Conservation (phyloP, 257 asterid genomes). For the Forsythia suspensa region DNA sequence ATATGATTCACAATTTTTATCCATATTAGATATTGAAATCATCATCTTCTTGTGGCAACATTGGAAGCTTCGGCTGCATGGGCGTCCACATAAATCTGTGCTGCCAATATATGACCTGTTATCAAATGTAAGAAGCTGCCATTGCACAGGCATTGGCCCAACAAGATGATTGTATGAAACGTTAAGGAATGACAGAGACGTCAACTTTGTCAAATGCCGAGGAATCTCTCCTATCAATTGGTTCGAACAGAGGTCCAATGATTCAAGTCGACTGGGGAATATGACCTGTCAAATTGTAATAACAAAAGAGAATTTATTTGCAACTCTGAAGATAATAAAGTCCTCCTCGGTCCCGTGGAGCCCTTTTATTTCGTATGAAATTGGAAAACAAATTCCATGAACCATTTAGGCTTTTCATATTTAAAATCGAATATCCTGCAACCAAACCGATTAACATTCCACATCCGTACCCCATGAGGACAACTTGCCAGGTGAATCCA, state of each 20-base stretch:
- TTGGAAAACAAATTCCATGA: neutral
- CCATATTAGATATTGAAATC: neutral
- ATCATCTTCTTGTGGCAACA: neutral
- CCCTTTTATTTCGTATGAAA: neutral
- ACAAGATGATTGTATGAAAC: conserved; percentile 32
- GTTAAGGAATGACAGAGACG: conserved; percentile 24
- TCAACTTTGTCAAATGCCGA: conserved; percentile 10
- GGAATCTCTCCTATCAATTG: conserved; percentile 37
- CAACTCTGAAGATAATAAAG: too few relatives aligned
- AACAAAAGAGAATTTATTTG: too few relatives aligned
- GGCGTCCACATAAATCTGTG: conserved; percentile 30
- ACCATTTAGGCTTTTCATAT: conserved; percentile 26
- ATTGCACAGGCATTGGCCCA: conserved; percentile 26
- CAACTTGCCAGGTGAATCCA: conserved; percentile 31
- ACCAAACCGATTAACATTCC: conserved; percentile 25
- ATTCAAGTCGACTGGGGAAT: conserved; percentile 29
- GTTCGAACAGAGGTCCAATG: conserved; percentile 35
- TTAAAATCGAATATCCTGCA: conserved; percentile 19
- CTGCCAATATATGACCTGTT: conserved; percentile 26
- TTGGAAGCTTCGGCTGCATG: neutral
- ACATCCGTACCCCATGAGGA: conserved; percentile 27
- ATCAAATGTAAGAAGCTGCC: conserved; percentile 32
- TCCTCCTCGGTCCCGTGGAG: too few relatives aligned
- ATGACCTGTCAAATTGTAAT: conserved; percentile 1
- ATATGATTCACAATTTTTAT: too few relatives aligned